phyloP scores from a whole-genome alignment of 2,329 filamentous ascomycete genomes.

The Pseudophaeomoniella oleicola region DNA sequence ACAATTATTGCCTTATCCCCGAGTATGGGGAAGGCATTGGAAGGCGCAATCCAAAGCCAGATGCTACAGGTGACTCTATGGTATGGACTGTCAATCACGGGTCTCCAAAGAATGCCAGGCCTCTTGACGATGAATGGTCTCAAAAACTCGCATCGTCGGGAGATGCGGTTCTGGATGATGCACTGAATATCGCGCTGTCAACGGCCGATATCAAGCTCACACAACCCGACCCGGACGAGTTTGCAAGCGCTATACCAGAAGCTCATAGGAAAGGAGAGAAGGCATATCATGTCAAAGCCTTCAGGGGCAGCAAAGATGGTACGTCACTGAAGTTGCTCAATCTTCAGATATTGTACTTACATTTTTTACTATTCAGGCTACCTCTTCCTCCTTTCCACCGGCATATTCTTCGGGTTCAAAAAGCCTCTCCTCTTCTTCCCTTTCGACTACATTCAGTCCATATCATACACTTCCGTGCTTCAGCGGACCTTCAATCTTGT shows the following conservation, averaged over 20 bases:
- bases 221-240: slow-evolving; percentile 40
- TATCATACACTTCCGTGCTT: slow-evolving; percentile 49
- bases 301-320: slow-evolving; percentile 52
- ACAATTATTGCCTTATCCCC: slow-evolving; percentile 48
- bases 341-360: neutral
- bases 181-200: slow-evolving; percentile 34
- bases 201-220: slow-evolving; percentile 32
- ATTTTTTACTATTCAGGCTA: slow-evolving; percentile 30
- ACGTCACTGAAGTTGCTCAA: slow-evolving; percentile 7
- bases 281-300: slow-evolving; percentile 49
- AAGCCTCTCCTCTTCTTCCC: slow-evolving; percentile 50
- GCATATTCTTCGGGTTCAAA: slow-evolving; percentile 51
- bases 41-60: slow-evolving; percentile 21
- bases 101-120: slow-evolving; percentile 25
- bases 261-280: slow-evolving; percentile 48
- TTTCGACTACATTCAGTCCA: slow-evolving; percentile 42
- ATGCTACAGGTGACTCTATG: slow-evolving; percentile 35
- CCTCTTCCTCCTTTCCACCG: slow-evolving; percentile 46
- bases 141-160: slow-evolving; percentile 24
- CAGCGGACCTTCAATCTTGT: slow-evolving; percentile 54
- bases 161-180: slow-evolving; percentile 29
- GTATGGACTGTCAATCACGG: slow-evolving; percentile 47
- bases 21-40: slow-evolving; percentile 34
- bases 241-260: slow-evolving; percentile 45
- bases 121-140: slow-evolving; percentile 4